These are phyloP conservation scores for Willaertia magna DNA, from an alignment of 208 protist genomes.

Conservation along the genomic window DNA sequence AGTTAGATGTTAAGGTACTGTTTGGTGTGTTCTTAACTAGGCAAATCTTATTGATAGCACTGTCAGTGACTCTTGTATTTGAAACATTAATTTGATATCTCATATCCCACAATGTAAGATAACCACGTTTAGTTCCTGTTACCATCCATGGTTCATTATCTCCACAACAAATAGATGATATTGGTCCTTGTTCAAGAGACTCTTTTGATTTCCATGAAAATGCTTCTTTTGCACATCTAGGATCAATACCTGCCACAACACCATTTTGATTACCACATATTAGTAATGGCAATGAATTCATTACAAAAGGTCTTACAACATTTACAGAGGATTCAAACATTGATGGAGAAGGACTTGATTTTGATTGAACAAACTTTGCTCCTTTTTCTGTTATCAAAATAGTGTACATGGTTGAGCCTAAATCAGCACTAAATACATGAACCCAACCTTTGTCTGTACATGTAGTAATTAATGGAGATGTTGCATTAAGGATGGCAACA, in stretches of 20 bases:
- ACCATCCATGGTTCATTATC: background rate
- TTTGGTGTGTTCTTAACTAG: background rate
- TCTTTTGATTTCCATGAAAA: background rate
- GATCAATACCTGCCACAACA: background rate
- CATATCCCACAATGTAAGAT: slow-evolving; percentile 7
- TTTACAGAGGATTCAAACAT: background rate
- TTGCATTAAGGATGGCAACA: background rate
- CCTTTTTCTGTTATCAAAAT: background rate
- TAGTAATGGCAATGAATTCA: background rate
- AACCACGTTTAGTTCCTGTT: background rate
- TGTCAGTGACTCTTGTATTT: background rate
- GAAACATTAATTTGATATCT: slow-evolving; percentile 3
- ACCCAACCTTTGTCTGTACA: background rate
- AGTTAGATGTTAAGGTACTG: background rate
- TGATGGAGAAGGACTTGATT: background rate
- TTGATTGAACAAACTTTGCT: background rate
- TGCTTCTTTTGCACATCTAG: background rate
- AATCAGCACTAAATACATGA: background rate
- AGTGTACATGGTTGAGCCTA: background rate
- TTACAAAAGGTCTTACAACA: background rate
- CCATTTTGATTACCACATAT: background rate
- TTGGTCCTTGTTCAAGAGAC: background rate
- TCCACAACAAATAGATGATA: background rate
- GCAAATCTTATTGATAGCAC: background rate
- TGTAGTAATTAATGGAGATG: background rate